Evolutionary conservation across 176 grass and related monocot species (phyloP), one percentile per base, ranked within the genome.

Genomic region (Ampelocalamus luodianensis): DNA sequence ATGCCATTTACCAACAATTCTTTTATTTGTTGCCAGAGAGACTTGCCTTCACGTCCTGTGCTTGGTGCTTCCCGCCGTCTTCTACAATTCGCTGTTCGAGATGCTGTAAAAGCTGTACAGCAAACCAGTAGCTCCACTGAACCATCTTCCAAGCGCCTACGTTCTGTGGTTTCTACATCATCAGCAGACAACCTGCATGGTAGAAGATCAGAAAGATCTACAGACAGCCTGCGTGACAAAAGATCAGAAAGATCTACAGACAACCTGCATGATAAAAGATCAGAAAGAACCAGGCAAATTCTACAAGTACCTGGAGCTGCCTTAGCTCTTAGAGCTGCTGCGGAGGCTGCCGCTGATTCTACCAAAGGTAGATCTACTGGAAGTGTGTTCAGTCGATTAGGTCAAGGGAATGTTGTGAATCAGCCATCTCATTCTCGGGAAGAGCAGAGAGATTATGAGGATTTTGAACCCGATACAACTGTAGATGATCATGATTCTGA

Each of bases 41-140:
- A 91, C 5, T 24, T 80, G 38, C 39, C 85, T 82, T 90, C 80
- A 12, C 80, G 85, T 65, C 77, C 83, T 8, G 78, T 70, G 29
- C 64, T 97, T 88, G 90, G 85, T 82, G 95, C 92, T 69, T 90
- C 95, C 15, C 81, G 82, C 17, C 88, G 95, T 50, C 95, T 97
- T 91, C 90, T 97, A 49, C 92, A 97, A 56, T 97, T 94, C 34
- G 92, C 92, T 72, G 92, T 97, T 89, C 90, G 90, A 78, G 95
- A 97, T 97, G 92, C 89, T 88, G 92, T 97, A 65, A 94, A 92
- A 89, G 89, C 86, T 77, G 88, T 94, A 74, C 90, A 93, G 67
- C 90, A 90, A 71, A 76, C 81, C 40, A 91, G 56, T 16, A 80
- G n/a, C 45, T 77, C 70, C 79, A 72, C 20, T 42, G 92, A 94